A percentile compares a stretch with the other conserved stretches of the same genome.
Evolutionary conservation across 768 basidiomycete species (phyloP).

Genomic region (Tephrocybe sp.): DNA sequence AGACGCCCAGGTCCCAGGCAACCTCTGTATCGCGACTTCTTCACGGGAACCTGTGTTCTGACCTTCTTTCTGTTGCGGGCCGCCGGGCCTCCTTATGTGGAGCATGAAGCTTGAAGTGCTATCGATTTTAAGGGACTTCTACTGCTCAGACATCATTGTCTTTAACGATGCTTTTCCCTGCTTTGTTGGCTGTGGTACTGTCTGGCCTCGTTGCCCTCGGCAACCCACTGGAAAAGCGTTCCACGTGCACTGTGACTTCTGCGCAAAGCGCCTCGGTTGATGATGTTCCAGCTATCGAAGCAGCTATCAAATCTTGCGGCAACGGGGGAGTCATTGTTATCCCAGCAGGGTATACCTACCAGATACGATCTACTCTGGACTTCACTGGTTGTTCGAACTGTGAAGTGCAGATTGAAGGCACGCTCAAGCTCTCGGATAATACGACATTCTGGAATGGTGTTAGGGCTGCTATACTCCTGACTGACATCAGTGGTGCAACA

Average conservation of each 20-base stretch:
- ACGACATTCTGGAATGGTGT: constrained; percentile 26
- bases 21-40: no score
- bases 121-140: no score
- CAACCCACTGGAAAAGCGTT: constrained; percentile 19
- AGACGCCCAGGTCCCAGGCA: no score
- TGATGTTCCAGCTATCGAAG: constrained; percentile 28
- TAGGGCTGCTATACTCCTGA: constrained; percentile 18
- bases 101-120: no score
- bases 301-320: constrained; percentile 27
- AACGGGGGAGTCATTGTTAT: constrained; percentile 29
- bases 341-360: constrained; percentile 22
- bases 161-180: neutral
- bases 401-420: constrained; percentile 29
- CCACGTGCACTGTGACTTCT: constrained; percentile 24
- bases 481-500: constrained; percentile 20
- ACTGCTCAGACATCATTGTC: neutral
- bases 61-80: no score
- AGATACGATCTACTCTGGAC: constrained; percentile 24
- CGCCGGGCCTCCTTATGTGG: no score
- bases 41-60: no score
- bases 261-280: constrained; percentile 22
- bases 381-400: constrained; percentile 28
- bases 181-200: neutral
- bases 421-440: constrained; percentile 25
- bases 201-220: neutral